A percentile compares a stretch with the other conserved stretches of the same genome.
phyloP scores from a whole-genome alignment of 306 rosid genomes.

The Vicia faba region DNA sequence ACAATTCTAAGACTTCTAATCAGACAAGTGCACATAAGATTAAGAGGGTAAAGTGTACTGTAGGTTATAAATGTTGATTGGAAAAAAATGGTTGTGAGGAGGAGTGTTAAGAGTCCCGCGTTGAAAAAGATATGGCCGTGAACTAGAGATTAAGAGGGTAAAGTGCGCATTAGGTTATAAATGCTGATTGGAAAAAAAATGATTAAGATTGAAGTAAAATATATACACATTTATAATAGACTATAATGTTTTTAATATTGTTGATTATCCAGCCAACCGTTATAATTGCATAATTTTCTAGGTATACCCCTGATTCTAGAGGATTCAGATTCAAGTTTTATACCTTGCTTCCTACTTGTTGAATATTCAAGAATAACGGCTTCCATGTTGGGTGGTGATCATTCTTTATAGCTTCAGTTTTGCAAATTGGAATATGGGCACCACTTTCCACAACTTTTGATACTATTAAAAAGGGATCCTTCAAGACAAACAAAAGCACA shows the following conservation, averaged over 20 bases:
- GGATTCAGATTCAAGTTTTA: slow-evolving; percentile 16
- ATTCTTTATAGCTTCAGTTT: slow-evolving; percentile 90
- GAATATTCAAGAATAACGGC: slow-evolving; percentile 79
- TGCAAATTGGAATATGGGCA: slow-evolving; percentile 76
- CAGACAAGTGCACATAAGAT: not conserved
- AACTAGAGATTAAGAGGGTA: too few relatives aligned
- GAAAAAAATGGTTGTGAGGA: not conserved
- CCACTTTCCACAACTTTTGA: slow-evolving; percentile 79
- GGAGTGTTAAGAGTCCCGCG: too few relatives aligned
- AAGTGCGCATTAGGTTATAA: not conserved
- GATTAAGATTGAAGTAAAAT: slow-evolving; percentile 1
- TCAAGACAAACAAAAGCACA: slow-evolving; percentile 43
- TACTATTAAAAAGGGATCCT: slow-evolving; percentile 91
- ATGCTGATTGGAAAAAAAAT: not conserved
- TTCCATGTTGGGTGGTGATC: slow-evolving; percentile 88
- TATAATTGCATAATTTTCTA: not conserved
- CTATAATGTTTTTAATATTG: not conserved
- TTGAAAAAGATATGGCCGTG: too few relatives aligned
- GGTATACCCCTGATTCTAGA: slow-evolving; percentile 2
- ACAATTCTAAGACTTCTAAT: not conserved
- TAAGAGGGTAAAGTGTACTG: too few relatives aligned
- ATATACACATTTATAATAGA: slow-evolving; percentile 4
- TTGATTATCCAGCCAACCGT: not conserved
- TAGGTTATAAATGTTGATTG: not conserved
- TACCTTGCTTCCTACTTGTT: slow-evolving; percentile 99